phyloP scores from a whole-genome alignment of 495 filamentous ascomycete genomes.

The Hyaloscypha finlandica region DNA sequence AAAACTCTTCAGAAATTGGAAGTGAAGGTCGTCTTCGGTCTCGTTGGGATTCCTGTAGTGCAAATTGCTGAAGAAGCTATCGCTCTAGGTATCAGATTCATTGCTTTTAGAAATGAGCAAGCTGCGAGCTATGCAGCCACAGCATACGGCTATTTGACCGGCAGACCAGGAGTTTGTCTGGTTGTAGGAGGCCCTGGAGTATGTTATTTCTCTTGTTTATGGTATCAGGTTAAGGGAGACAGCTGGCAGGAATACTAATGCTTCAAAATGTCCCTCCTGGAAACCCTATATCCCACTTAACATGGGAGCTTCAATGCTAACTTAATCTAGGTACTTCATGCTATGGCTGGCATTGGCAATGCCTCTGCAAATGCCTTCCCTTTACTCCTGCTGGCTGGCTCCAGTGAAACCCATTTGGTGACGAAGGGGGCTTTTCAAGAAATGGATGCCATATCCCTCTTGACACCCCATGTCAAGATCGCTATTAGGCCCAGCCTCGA shows the following conservation, averaged over 20 bases:
- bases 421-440: conserved; percentile 65
- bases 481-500: conserved; percentile 53
- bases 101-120: conserved; percentile 68
- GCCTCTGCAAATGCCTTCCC: conserved; percentile 60
- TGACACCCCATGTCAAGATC: conserved; percentile 61
- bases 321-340: neutral
- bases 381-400: conserved; percentile 59
- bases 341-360: conserved; percentile 61
- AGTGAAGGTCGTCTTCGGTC: conserved; percentile 62
- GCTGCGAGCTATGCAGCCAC: conserved; percentile 64
- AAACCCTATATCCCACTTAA: neutral
- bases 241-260: neutral
- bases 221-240: neutral
- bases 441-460: conserved; percentile 57
- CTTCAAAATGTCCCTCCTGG: neutral
- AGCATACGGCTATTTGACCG: conserved; percentile 66
- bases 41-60: conserved; percentile 66
- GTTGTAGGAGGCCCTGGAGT: conserved; percentile 69
- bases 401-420: conserved; percentile 53
- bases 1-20: conserved; percentile 54
- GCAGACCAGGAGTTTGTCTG: conserved; percentile 61
- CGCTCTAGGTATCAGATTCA: conserved; percentile 63
- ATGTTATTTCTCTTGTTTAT: neutral
- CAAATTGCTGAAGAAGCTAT: conserved; percentile 66
- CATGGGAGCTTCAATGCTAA: neutral